Base-by-base conservation (phyloP, 306 rosid species). In the Abrus precatorius region DNA sequence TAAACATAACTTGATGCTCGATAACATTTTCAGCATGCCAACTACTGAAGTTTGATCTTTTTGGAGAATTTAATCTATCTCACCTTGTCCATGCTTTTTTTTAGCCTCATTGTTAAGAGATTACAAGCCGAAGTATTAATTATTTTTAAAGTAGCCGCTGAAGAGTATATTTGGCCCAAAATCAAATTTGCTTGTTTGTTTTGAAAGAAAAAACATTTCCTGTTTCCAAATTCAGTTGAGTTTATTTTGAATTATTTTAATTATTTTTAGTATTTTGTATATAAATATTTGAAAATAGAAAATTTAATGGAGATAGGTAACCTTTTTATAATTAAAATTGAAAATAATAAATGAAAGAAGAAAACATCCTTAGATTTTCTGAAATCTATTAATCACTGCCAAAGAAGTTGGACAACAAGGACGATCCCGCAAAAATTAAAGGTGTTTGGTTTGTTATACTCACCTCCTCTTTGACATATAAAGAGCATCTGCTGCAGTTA, bases 11-110 rank as follows among this genome's bases (percentile, higher is more conserved):
- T 14, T 48, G 69, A 6, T 44, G 38, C 44, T 32, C n/a, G 9
- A 47, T 45, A 67, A 59, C 12, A 48, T 69, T 68, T 34, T 14
- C 43, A 62, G 40, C 30, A 76, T 33, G 36, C 62, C 38, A 49
- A n/a, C 36, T 13, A 33, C n/a, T 52, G 55, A 43, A 7, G 38
- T 45, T 45, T 14, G 34, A 20, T 33, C 67, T 27, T 20, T 47
- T 20, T 47, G 41, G 57, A 27, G 27, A 73, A 61, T 57, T 10
- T 40, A 47, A 43, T 43, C 5, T 72, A 14, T 27, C 10, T 6
- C 50, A 4, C 8, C 69, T 48, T 6, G 4, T 64, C 48, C 41
- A 33, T 8, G 5, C 14, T 3, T 7, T 36, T 48, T 32, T 65
- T 1, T 40, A 70, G 2, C 30, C 9, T 34, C 14, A 1, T 34